Evolutionary conservation across 106 monocot species (phyloP).

Genomic region (Posidonia australis): DNA sequence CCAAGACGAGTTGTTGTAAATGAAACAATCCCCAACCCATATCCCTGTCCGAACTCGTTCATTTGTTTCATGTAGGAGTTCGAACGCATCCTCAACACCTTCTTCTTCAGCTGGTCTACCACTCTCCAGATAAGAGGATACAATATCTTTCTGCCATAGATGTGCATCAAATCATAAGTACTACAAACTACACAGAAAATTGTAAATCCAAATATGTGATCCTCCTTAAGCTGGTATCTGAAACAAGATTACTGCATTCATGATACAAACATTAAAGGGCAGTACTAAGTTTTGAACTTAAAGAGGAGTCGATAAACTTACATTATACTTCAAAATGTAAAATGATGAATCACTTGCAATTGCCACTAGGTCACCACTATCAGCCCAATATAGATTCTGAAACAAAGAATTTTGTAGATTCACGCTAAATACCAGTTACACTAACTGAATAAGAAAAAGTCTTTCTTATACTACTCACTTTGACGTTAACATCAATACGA

Average conservation of each 20-base stretch:
- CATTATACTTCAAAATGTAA: conserved; percentile 88
- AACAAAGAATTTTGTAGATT: conserved; percentile 11
- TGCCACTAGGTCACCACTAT: conserved; percentile 87
- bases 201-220: neutral
- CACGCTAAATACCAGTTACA: neutral
- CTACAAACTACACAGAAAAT: neutral
- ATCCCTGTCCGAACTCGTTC: conserved; percentile 77
- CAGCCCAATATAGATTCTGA: conserved; percentile 97
- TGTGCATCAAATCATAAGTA: neutral
- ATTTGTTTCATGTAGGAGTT: conserved; percentile 76
- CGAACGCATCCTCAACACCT: conserved; percentile 95
- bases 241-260: neutral
- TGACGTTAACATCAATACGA: conserved; percentile 90
- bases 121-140: conserved; percentile 69
- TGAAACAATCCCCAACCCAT: conserved; percentile 99
- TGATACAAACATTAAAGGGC: neutral
- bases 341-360: conserved; percentile 93
- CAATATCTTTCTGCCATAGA: conserved; percentile 69
- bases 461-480: conserved; percentile 29
- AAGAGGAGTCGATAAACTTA: conserved; percentile 21
- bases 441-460: neutral
- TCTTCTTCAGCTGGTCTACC: conserved; percentile 65
- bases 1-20: conserved; percentile 92
- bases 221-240: neutral
- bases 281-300: neutral